phyloP scores from a whole-genome alignment of 805 yeast species.

The Teunomyces kruisii region DNA sequence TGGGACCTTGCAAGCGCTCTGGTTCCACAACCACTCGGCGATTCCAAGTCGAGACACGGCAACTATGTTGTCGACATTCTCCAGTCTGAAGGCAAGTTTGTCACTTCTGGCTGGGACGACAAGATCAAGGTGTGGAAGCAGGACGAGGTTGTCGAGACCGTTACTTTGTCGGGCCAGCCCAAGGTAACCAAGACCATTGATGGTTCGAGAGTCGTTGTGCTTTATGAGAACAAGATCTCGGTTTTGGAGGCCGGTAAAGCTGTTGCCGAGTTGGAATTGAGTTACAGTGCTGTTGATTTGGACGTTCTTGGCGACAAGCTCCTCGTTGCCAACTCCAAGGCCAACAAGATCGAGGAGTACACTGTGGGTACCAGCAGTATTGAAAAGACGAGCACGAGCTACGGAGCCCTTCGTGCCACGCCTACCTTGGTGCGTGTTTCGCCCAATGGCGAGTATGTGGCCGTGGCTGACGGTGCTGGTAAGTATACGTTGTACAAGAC shows the following conservation, averaged over 20 bases:
- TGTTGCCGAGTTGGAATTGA: slow-evolving; percentile 17
- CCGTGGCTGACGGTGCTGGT: slow-evolving; percentile 86
- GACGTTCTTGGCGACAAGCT: slow-evolving; percentile 21
- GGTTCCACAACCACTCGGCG: slow-evolving; percentile 34
- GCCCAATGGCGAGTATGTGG: slow-evolving; percentile 64
- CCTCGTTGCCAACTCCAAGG: slow-evolving; percentile 30
- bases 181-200: slow-evolving; percentile 30
- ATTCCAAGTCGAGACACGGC: slow-evolving; percentile 48
- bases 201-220: slow-evolving; percentile 26
- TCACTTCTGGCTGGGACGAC: slow-evolving; percentile 91
- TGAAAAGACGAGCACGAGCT: slow-evolving; percentile 16
- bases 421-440: slow-evolving; percentile 69
- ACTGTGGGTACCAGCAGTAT: slow-evolving; percentile 9
- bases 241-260: slow-evolving; percentile 16
- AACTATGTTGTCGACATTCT: slow-evolving; percentile 64
- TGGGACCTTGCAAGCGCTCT: slow-evolving; percentile 47
- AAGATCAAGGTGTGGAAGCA: slow-evolving; percentile 47
- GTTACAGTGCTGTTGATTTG: slow-evolving; percentile 23
- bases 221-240: slow-evolving; percentile 31
- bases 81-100: slow-evolving; percentile 10
- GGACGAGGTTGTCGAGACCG: slow-evolving; percentile 11
- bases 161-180: slow-evolving; percentile 33
- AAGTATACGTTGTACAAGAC: slow-evolving; percentile 72
- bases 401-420: slow-evolving; percentile 53
- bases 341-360: slow-evolving; percentile 31